phyloP scores from a whole-genome alignment of 176 grass and related monocot species.

The Musa schizocarpa region DNA sequence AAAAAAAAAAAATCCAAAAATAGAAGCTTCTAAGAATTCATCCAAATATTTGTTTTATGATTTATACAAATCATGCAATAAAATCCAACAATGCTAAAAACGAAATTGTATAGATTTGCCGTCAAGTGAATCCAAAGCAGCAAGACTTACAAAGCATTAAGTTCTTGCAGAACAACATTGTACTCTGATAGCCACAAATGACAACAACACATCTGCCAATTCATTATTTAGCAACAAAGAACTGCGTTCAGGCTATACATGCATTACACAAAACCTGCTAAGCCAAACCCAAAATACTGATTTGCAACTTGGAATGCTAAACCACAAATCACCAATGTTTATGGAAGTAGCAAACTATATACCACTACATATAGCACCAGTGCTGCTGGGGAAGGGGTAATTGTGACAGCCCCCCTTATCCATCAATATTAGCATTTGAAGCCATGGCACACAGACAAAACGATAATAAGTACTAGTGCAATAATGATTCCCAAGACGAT shows the following conservation, averaged over 20 bases:
- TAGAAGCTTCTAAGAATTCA: too few species aligned
- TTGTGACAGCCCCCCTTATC: background rate
- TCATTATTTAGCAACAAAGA: conserved; percentile 18
- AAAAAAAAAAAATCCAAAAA: too few species aligned
- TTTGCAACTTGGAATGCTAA: conserved; percentile 23
- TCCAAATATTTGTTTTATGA: too few species aligned
- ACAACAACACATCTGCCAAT: background rate
- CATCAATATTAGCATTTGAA: conserved; percentile 65
- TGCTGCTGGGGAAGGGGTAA: background rate
- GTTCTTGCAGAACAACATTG: too few species aligned
- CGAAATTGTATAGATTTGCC: too few species aligned
- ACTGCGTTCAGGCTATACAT: conserved; percentile 45
- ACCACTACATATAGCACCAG: background rate
- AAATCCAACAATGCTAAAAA: too few species aligned
- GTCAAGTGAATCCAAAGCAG: too few species aligned
- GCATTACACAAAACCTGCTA: conserved; percentile 34
- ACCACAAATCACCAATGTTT: conserved; percentile 27
- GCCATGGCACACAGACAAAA: conserved; percentile 84
- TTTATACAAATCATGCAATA: too few species aligned
- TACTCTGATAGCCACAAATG: background rate
- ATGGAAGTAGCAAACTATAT: background rate
- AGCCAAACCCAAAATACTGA: conserved; percentile 15
- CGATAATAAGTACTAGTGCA: conserved; percentile 77
- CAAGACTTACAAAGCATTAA: too few species aligned
- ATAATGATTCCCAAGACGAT: conserved; percentile 84